phyloP scores from a whole-genome alignment of 345 rosid species.

The Hevea brasiliensis region DNA sequence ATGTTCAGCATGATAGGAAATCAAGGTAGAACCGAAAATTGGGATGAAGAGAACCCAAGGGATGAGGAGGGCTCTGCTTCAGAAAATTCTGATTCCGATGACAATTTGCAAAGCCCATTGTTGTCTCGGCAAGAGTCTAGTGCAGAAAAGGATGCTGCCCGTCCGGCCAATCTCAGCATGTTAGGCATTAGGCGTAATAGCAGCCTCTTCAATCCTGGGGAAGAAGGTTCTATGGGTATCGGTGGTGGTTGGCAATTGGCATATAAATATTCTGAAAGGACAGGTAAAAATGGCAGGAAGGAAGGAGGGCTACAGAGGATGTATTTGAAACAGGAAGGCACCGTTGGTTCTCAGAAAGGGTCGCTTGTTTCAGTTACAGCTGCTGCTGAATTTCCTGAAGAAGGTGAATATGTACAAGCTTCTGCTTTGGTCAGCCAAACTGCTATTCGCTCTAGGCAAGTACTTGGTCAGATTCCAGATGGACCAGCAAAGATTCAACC shows the following conservation, averaged over 20 bases:
- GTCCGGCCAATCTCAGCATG: slow-evolving; percentile 6
- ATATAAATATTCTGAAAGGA: slow-evolving; percentile 30
- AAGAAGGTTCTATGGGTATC: slow-evolving; percentile 30
- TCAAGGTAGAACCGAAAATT: slow-evolving; percentile 22
- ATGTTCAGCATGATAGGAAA: slow-evolving; percentile 25
- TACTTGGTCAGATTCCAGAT: slow-evolving; percentile 8
- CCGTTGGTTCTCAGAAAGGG: slow-evolving; percentile 19
- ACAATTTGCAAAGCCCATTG: slow-evolving; percentile 34
- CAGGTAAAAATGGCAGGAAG: slow-evolving; percentile 27
- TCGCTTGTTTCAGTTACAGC: slow-evolving; percentile 26
- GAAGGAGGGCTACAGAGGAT: slow-evolving; percentile 39
- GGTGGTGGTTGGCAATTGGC: slow-evolving; percentile 57
- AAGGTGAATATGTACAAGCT: slow-evolving; percentile 31
- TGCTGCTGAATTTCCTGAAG: slow-evolving; percentile 16
- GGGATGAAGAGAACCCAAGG: slow-evolving; percentile 34
- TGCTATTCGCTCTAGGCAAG: slow-evolving; percentile 17
- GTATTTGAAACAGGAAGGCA: slow-evolving; percentile 39
- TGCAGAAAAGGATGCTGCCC: slow-evolving; percentile 14
- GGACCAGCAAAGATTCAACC: slow-evolving; percentile 1
- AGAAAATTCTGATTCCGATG: slow-evolving; percentile 28
- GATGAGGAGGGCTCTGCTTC: slow-evolving; percentile 15
- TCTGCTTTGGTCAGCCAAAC: slow-evolving; percentile 43
- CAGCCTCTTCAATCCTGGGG: slow-evolving; percentile 22
- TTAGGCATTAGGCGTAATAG: slow-evolving; percentile 15
- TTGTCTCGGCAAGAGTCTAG: slow-evolving; percentile 23